These are phyloP conservation scores for Stachybotrys elegans DNA, from an alignment of 2,329 filamentous ascomycete species.

Conservation along the genomic window DNA sequence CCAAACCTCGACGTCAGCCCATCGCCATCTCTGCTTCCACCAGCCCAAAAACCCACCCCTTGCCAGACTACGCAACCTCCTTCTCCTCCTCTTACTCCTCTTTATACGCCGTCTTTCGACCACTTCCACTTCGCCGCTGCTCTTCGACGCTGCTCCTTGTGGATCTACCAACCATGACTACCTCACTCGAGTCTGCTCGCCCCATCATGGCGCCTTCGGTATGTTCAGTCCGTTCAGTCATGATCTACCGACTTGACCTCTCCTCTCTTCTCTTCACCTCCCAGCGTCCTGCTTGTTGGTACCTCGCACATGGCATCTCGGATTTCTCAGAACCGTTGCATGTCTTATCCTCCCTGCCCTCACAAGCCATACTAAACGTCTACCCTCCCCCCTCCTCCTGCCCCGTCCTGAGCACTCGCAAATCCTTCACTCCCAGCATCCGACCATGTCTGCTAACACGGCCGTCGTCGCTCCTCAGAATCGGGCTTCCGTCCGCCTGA, in stretches of 20 bases:
- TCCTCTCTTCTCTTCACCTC: not conserved
- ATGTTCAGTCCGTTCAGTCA: constrained; percentile 27
- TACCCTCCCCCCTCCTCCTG: not conserved
- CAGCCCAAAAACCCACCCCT: no score
- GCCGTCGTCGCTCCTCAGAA: constrained; percentile 29
- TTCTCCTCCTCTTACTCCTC: no score
- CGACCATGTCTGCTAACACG: constrained; percentile 12
- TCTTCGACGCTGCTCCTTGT: no score
- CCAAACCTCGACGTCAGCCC: no score
- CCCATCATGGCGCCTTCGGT: constrained; percentile 61
- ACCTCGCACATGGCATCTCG: not conserved
- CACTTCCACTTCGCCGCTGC: no score
- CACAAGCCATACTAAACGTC: not conserved
- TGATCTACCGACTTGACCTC: not conserved
- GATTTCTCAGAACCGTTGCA: not conserved
- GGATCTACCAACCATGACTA: constrained; percentile 49
- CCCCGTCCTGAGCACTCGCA: constrained; percentile 6
- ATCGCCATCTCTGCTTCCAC: no score
- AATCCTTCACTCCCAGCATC: constrained; percentile 2
- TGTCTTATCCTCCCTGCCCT: not conserved
- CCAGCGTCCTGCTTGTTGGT: not conserved
- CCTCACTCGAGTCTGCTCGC: constrained; percentile 55
- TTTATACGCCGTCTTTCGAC: no score
- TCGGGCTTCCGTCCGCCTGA: constrained; percentile 52
- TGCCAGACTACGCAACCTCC: no score